These are phyloP conservation scores for Pyrrhoderma lamaoense DNA, from an alignment of 1,284 basidiomycete genomes.

Conservation along the genomic window DNA sequence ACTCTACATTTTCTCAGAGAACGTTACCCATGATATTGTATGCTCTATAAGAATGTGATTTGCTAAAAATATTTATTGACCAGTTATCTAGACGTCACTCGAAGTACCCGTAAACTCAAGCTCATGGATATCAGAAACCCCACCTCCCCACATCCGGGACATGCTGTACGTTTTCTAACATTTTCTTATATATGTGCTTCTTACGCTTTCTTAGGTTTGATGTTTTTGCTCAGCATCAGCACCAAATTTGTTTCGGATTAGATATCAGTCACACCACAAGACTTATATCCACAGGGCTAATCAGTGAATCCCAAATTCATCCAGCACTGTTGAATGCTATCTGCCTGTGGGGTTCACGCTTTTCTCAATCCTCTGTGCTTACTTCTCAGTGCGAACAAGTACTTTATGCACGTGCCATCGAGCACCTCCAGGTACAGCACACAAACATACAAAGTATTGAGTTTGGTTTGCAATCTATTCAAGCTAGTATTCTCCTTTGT, in stretches of 20 bases:
- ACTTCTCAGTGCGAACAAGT: conserved; percentile 5
- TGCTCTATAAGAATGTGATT: background rate
- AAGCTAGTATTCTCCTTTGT: conserved; percentile 13
- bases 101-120: too few relatives aligned
- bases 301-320: background rate
- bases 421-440: conserved; percentile 7
- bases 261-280: background rate
- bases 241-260: conserved; percentile 8
- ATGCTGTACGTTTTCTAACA: too few relatives aligned
- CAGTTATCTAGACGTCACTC: too few relatives aligned
- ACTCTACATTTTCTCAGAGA: too few relatives aligned
- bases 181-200: too few relatives aligned
- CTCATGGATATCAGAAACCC: too few relatives aligned
- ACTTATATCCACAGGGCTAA: too few relatives aligned
- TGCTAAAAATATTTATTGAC: too few relatives aligned
- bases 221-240: conserved; percentile 8
- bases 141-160: too few relatives aligned
- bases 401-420: conserved; percentile 1
- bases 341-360: conserved; percentile 14
- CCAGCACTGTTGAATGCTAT: conserved; percentile 11
- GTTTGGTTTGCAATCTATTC: conserved; percentile 11
- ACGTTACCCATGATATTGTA: too few relatives aligned
- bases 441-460: background rate
- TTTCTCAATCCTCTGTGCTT: background rate
- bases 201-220: conserved; percentile 1